Percentiles rank a stretch among this genome's conserved stretches.
phyloP scores from a whole-genome alignment of 176 grass and related monocot species.

The Oropetium thomaeum region DNA sequence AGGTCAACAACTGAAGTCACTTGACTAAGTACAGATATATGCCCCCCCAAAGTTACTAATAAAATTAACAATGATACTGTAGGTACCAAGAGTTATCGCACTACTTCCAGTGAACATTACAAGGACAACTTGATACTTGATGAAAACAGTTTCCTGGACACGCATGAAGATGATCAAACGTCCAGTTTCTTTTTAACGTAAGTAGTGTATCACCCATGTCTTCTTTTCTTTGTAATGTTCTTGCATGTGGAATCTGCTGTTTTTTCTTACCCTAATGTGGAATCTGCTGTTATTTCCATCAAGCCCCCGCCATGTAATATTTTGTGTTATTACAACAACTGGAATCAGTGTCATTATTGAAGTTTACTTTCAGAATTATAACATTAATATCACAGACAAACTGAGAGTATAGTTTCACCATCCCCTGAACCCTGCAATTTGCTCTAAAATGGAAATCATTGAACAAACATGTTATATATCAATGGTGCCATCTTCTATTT shows the following conservation, averaged over 20 bases:
- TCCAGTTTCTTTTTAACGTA: slow-evolving; percentile 53
- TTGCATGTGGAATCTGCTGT: not conserved
- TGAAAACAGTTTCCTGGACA: slow-evolving; percentile 18
- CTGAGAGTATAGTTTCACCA: not conserved
- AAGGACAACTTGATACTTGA: slow-evolving; percentile 32
- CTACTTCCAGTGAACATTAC: slow-evolving; percentile 14
- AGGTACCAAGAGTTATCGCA: slow-evolving; percentile 25
- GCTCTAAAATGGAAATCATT: not conserved
- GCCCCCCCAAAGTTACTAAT: not conserved
- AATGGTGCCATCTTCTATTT: not conserved
- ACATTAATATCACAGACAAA: not conserved
- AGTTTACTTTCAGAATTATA: not conserved
- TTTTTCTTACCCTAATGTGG: not conserved
- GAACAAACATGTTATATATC: not conserved
- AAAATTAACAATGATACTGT: not conserved
- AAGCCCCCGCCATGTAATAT: not conserved
- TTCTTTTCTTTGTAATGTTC: not conserved
- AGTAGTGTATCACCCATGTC: slow-evolving; percentile 7
- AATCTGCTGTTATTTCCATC: not conserved
- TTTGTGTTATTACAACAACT: not conserved
- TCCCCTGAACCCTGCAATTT: not conserved
- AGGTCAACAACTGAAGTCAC: slow-evolving; percentile 36
- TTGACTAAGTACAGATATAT: slow-evolving; percentile 4
- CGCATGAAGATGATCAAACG: slow-evolving; percentile 33
- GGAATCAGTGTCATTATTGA: not conserved